Percentiles rank a stretch among this genome's conserved stretches.
Evolutionary conservation across 2,329 filamentous ascomycete genomes (phyloP).

Genomic region (Fusarium sp.): DNA sequence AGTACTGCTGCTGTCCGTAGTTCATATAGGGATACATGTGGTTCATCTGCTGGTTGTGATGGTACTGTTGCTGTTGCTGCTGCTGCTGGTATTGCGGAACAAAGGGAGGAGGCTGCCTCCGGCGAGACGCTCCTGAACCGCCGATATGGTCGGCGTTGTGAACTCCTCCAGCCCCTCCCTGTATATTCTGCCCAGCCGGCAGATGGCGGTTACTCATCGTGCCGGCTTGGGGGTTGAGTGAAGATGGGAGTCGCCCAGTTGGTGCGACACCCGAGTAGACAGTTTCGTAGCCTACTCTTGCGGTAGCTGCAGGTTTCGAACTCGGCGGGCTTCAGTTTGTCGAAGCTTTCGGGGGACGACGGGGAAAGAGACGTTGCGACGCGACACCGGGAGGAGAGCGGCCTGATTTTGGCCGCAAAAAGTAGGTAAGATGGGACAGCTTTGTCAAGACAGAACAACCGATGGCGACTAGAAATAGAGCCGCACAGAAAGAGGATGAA

Average conservation of each 20-base stretch:
- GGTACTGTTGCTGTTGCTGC: slow-evolving; percentile 53
- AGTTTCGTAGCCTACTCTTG: slow-evolving; percentile 37
- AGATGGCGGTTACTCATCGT: slow-evolving; percentile 84
- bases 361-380: slow-evolving; percentile 36
- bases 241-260: slow-evolving; percentile 53
- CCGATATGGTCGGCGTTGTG: slow-evolving; percentile 54
- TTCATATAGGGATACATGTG: slow-evolving; percentile 67
- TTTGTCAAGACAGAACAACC: slow-evolving; percentile 29
- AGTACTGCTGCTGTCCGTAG: slow-evolving; percentile 62
- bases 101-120: slow-evolving; percentile 56
- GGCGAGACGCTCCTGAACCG: slow-evolving; percentile 56
- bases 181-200: slow-evolving; percentile 79
- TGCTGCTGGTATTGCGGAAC: slow-evolving; percentile 54
- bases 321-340: slow-evolving; percentile 39
- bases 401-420: slow-evolving; percentile 38
- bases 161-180: slow-evolving; percentile 57
- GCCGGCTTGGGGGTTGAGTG: slow-evolving; percentile 70
- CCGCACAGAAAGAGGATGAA: slow-evolving; percentile 25
- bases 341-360: slow-evolving; percentile 38
- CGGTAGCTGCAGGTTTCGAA: slow-evolving; percentile 20
- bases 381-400: slow-evolving; percentile 36
- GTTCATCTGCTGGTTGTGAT: slow-evolving; percentile 59
- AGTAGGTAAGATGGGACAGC: slow-evolving; percentile 29
- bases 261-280: slow-evolving; percentile 52
- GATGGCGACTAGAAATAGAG: slow-evolving; percentile 34